Evolutionary conservation across 176 grass and related monocot genomes (phyloP).

Genomic region (Carex kokanica): DNA sequence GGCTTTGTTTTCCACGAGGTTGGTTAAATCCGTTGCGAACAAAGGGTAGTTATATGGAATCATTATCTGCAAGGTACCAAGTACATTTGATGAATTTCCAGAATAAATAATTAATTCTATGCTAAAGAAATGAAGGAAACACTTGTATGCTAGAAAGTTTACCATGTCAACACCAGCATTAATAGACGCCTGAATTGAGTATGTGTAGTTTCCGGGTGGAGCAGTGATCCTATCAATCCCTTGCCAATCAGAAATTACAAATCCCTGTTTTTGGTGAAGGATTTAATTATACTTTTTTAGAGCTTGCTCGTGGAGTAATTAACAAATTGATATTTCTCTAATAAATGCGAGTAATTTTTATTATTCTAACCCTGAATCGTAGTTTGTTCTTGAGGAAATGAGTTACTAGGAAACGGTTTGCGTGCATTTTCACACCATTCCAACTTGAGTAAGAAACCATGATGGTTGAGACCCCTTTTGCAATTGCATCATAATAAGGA

Average conservation of each 20-base stretch:
- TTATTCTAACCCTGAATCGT: constrained; percentile 45
- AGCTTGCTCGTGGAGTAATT: not conserved
- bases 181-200: constrained; percentile 60
- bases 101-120: not conserved
- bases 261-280: constrained; percentile 35
- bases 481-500: constrained; percentile 65
- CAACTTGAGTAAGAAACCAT: constrained; percentile 88
- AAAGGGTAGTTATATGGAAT: constrained; percentile 62
- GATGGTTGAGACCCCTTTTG: constrained; percentile 59
- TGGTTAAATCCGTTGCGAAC: constrained; percentile 43
- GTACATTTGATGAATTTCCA: not conserved
- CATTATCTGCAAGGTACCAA: constrained; percentile 42
- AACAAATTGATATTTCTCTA: not conserved
- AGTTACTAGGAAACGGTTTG: constrained; percentile 65
- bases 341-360: not conserved
- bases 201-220: constrained; percentile 64
- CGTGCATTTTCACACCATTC: constrained; percentile 89
- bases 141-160: not conserved
- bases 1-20: constrained; percentile 33
- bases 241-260: constrained; percentile 86
- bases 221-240: constrained; percentile 56
- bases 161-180: constrained; percentile 84
- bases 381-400: constrained; percentile 64
- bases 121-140: not conserved
- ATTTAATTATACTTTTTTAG: not conserved